Evolutionary conservation across 2,329 filamentous ascomycete genomes (phyloP).

Genomic region (Beauveria sp.): DNA sequence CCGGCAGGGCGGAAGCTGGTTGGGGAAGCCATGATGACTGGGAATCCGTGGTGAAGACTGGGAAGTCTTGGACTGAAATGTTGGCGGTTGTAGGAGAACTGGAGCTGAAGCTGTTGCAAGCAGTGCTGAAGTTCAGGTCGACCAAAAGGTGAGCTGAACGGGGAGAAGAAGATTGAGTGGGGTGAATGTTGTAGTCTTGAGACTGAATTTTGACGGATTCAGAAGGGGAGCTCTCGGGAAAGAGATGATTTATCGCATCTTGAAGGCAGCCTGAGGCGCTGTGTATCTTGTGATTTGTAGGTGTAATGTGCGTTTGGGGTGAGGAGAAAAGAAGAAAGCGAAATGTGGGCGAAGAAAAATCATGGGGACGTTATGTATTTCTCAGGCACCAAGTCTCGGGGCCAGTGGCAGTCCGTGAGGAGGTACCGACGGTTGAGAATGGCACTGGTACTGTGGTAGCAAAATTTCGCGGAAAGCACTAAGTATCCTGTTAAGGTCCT

Average conservation of each 20-base stretch:
- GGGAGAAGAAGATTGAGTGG: conserved; percentile 38
- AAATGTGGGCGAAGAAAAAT: conserved; percentile 17
- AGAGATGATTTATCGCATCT: conserved; percentile 51
- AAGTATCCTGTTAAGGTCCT: neutral
- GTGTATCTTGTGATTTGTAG: conserved; percentile 26
- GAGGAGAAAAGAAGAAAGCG: conserved; percentile 26
- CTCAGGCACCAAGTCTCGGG: conserved; percentile 35
- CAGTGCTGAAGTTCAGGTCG: conserved; percentile 61
- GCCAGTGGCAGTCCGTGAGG: conserved; percentile 11
- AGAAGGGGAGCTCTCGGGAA: conserved; percentile 28
- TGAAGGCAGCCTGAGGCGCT: conserved; percentile 36
- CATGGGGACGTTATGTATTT: conserved; percentile 34
- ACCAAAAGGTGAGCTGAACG: conserved; percentile 48
- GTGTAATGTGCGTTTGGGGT: conserved; percentile 24
- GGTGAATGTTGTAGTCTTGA: conserved; percentile 31
- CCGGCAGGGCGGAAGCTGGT: conserved; percentile 56
- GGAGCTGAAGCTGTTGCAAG: conserved; percentile 48
- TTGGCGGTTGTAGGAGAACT: conserved; percentile 50
- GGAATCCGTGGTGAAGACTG: conserved; percentile 80
- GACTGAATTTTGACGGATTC: conserved; percentile 48
- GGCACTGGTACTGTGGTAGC: neutral
- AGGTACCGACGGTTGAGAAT: conserved; percentile 12
- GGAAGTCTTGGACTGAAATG: conserved; percentile 58
- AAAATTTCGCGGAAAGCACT: rapidly evolving
- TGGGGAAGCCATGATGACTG: conserved; percentile 75